These are phyloP conservation scores for Macaranga tanarius DNA, from an alignment of 441 rosid species.

Conservation along the genomic window DNA sequence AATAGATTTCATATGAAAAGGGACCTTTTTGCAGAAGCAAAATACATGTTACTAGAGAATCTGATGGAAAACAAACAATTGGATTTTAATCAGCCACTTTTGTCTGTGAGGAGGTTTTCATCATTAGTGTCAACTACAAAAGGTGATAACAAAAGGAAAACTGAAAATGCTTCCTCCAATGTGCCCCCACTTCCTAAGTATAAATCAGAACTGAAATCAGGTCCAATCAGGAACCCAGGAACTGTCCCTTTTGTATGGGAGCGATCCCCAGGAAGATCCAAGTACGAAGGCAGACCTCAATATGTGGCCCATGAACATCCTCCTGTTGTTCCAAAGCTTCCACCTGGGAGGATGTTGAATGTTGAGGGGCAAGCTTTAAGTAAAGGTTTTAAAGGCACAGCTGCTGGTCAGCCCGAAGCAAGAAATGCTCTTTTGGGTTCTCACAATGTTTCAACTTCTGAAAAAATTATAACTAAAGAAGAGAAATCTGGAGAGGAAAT, in stretches of 20 bases:
- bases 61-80: conserved; percentile 73
- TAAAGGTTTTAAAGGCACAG: conserved; percentile 13
- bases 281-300: conserved; percentile 42
- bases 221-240: conserved; percentile 84
- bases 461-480: conserved; percentile 19
- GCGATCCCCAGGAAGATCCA: conserved; percentile 79
- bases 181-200: conserved; percentile 53
- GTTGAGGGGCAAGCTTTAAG: conserved; percentile 29
- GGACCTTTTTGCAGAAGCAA: conserved; percentile 33
- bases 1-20: conserved; percentile 21
- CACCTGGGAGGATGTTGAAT: conserved; percentile 66
- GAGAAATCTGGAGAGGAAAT: conserved; percentile 31
- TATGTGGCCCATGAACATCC: conserved; percentile 21
- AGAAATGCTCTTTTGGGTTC: conserved; percentile 22
- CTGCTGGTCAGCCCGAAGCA: conserved; percentile 8
- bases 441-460: conserved; percentile 22
- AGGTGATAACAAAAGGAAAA: conserved; percentile 41
- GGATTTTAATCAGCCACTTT: conserved; percentile 71
- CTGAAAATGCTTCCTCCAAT: conserved; percentile 35
- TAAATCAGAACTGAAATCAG: conserved; percentile 76
- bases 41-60: conserved; percentile 37
- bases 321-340: conserved; percentile 69
- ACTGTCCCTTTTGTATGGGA: conserved; percentile 93
- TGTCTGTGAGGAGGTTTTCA: conserved; percentile 70
- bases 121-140: conserved; percentile 35